These are phyloP conservation scores for Quercus phellos DNA, from an alignment of 331 rosid species.

Conservation along the genomic window DNA sequence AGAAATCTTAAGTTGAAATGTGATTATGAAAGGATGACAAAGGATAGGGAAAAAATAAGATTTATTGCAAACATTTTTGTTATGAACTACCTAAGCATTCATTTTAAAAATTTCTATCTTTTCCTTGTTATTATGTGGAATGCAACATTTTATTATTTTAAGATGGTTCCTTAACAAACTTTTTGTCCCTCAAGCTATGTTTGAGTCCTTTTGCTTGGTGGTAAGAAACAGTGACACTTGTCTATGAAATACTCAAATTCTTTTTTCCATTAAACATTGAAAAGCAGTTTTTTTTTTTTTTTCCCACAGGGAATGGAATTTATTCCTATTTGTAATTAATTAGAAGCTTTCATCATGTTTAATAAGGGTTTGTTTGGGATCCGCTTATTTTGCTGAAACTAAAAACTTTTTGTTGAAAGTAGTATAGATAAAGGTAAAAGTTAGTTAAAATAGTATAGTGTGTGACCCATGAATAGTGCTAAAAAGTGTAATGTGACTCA, in stretches of 20 bases:
- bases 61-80: background rate
- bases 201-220: background rate
- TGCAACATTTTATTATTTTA: background rate
- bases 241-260: background rate
- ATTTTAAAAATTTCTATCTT: background rate
- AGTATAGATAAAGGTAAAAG: too few species aligned
- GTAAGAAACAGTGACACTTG: background rate
- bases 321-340: background rate
- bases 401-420: too few species aligned
- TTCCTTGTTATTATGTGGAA: background rate
- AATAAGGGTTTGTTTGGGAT: background rate
- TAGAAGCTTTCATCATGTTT: background rate
- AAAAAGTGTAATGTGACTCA: too few species aligned
- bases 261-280: background rate
- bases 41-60: background rate
- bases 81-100: background rate
- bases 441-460: too few species aligned
- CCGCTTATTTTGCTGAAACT: rapidly evolving
- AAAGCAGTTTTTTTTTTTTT: background rate
- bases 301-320: background rate
- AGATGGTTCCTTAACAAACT: background rate
- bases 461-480: too few species aligned
- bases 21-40: background rate
- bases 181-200: background rate
- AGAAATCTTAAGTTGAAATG: background rate